Percentiles rank a stretch among this genome's conserved stretches.
Conservation (phyloP, 805 yeast genomes). For the Ascoidea asiatica region DNA sequence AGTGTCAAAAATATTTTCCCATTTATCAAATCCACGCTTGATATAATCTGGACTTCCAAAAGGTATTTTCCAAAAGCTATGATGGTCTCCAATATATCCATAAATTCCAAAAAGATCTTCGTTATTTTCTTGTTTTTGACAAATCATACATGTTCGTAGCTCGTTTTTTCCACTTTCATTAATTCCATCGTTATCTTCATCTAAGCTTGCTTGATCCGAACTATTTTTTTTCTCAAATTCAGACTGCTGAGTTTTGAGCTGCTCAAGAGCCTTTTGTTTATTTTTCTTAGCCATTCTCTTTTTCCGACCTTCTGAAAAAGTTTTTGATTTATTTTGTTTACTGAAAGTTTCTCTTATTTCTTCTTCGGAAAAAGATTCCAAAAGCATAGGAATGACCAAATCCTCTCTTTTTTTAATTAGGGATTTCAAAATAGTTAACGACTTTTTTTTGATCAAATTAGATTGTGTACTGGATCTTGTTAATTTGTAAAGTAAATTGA, state of each 20-base stretch:
- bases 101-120: constrained; percentile 68
- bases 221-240: constrained; percentile 49
- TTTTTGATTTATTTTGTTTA: constrained; percentile 14
- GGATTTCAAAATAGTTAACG: neutral
- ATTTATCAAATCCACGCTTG: constrained; percentile 14
- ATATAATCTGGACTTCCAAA: constrained; percentile 36
- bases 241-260: constrained; percentile 67
- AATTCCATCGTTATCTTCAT: constrained; percentile 24
- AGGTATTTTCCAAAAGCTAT: constrained; percentile 54
- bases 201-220: constrained; percentile 10
- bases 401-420: neutral
- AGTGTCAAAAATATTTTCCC: constrained; percentile 8
- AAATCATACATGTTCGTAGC: constrained; percentile 11
- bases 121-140: constrained; percentile 24
- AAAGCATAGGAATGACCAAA: neutral
- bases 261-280: constrained; percentile 59
- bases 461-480: constrained; percentile 67
- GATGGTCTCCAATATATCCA: constrained; percentile 41
- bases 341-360: constrained; percentile 1
- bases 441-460: neutral
- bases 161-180: constrained; percentile 24
- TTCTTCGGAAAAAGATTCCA: neutral
- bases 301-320: constrained; percentile 39
- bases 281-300: constrained; percentile 58
- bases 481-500: neutral